Conservation (phyloP, 176 grass and related monocot genomes). For the Typha latifolia region DNA sequence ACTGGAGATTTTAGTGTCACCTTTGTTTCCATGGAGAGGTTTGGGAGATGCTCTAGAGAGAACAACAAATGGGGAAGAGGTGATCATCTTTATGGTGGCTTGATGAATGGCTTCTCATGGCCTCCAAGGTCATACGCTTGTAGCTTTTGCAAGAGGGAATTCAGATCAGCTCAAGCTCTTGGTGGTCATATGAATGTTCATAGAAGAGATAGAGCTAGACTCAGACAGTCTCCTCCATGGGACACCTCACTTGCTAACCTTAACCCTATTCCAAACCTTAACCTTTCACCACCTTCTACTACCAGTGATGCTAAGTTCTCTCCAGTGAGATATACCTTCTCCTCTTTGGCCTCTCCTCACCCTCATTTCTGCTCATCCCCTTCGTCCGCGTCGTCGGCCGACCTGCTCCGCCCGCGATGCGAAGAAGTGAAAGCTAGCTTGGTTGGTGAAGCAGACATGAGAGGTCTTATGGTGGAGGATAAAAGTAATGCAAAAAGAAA, state of each 20-base stretch:
- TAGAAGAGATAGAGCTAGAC: conserved; percentile 33
- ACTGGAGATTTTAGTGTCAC: background rate
- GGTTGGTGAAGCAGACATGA: background rate
- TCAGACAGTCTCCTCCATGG: conserved; percentile 26
- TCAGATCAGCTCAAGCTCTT: conserved; percentile 40
- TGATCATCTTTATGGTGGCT: conserved; percentile 4
- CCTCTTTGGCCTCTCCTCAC: background rate
- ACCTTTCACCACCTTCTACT: conserved; percentile 22
- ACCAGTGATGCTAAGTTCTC: background rate
- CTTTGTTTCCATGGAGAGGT: conserved; percentile 25
- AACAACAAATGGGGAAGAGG: conserved; percentile 21
- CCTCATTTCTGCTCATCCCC: too few species aligned
- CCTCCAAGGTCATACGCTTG: conserved; percentile 33
- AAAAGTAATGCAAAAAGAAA: background rate
- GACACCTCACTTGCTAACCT: conserved; percentile 10
- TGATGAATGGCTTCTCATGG: conserved; percentile 26
- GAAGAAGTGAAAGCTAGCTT: background rate
- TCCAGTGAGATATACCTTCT: background rate
- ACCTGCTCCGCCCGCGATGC: background rate
- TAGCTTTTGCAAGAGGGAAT: conserved; percentile 48
- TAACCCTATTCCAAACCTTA: conserved; percentile 22
- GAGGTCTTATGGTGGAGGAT: conserved; percentile 14
- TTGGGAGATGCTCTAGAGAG: conserved; percentile 14
- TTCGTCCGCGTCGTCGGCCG: background rate
- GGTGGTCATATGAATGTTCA: conserved; percentile 48